phyloP scores from a whole-genome alignment of 345 rosid genomes.

The Microcos paniculata region DNA sequence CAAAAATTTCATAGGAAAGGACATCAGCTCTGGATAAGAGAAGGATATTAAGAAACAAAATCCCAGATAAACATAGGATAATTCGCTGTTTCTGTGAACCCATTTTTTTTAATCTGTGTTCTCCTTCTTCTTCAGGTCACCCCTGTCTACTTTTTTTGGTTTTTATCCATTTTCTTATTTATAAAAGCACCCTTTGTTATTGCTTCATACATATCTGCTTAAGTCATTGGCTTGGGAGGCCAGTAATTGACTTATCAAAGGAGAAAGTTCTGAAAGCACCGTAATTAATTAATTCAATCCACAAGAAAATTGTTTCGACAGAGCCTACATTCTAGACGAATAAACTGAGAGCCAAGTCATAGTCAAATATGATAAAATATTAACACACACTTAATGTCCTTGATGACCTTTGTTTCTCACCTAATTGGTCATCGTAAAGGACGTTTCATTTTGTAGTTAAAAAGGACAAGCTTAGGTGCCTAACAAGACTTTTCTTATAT shows the following conservation, averaged over 20 bases:
- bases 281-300: not conserved
- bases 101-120: not conserved
- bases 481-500: not conserved
- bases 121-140: constrained; percentile 1
- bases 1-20: not conserved
- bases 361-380: not conserved
- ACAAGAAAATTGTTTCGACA: too few species aligned
- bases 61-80: not conserved
- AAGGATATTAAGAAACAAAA: not conserved
- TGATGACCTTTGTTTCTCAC: too few species aligned
- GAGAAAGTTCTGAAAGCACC: not conserved
- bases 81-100: not conserved
- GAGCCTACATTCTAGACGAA: not conserved
- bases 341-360: not conserved
- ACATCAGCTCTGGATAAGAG: constrained; percentile 1
- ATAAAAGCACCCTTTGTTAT: not conserved
- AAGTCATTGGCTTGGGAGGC: not conserved
- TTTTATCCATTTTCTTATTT: not conserved
- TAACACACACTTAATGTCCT: not conserved
- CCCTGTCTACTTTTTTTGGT: not conserved
- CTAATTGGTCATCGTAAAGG: not conserved
- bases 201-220: not conserved
- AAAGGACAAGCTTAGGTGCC: not conserved
- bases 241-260: not conserved
- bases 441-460: not conserved